Conservation (phyloP, 2,329 filamentous ascomycete genomes). For the Alternaria hordeiaustralica region DNA sequence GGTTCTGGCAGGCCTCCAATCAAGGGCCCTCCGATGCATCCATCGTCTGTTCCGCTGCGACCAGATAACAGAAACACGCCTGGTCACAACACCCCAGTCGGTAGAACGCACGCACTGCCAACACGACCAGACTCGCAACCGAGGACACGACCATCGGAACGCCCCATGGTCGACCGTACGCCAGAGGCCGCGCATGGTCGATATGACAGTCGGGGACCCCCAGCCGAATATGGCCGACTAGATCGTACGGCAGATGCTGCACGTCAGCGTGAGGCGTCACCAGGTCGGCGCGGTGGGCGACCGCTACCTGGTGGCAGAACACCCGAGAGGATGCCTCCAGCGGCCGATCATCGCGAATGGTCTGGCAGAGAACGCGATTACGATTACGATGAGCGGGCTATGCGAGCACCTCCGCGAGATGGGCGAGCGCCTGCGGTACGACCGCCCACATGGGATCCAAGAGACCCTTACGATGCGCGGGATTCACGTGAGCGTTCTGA, state of each 20-base stretch:
- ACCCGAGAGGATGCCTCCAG: constrained; percentile 39
- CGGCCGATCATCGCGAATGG: constrained; percentile 43
- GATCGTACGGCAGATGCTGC: constrained; percentile 51
- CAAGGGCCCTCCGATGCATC: constrained; percentile 23
- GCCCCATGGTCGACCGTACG: constrained; percentile 39
- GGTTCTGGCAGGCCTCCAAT: constrained; percentile 5
- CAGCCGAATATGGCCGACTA: constrained; percentile 53
- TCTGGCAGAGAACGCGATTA: constrained; percentile 43
- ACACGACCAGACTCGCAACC: constrained; percentile 66
- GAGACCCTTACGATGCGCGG: constrained; percentile 37
- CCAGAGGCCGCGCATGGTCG: constrained; percentile 33
- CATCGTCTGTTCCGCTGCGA: constrained; percentile 33
- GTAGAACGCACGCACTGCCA: constrained; percentile 57
- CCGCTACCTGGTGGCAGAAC: constrained; percentile 40
- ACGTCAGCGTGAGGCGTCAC: constrained; percentile 51
- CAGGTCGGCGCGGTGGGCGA: constrained; percentile 45
- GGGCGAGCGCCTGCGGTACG: constrained; percentile 31
- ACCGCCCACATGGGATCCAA: constrained; percentile 31
- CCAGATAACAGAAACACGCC: constrained; percentile 42
- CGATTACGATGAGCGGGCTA: constrained; percentile 46
- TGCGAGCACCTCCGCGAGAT: constrained; percentile 45
- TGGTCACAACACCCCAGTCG: constrained; percentile 30
- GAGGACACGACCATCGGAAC: constrained; percentile 42
- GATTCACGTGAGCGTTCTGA: constrained; percentile 42
- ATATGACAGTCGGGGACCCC: constrained; percentile 44